Evolutionary conservation across 768 basidiomycete genomes (phyloP), one percentile per base, ranked within the genome.

Genomic region (Pulveroboletus sp.): DNA sequence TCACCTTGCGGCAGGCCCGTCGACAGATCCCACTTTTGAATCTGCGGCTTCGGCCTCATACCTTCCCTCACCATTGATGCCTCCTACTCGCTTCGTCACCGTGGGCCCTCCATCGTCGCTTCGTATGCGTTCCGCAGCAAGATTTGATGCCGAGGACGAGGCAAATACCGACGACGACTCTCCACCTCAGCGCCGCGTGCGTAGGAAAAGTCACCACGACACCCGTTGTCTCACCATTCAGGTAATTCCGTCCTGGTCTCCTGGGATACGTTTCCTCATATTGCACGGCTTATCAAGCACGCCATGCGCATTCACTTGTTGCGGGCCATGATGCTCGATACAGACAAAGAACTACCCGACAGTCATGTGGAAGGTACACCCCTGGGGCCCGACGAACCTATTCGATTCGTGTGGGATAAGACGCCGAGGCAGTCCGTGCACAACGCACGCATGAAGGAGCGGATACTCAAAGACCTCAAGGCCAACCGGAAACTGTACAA

Each of bases 391-490:
- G 62, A 72, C 19, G 76, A 82, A n/a, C 78, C 85, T 1, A 72
- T 89, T 13, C 82, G 86, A 17, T 89, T 89, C 55, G 82, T 87
- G 5, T 89, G 87, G 87, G 81, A 84, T 53, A 86, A 86, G 63
- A 89, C 87, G 2, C 72, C 78, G 11, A 85, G 81, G 51, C 84
- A 88, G 57, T 89, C 86, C 1, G 75, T 80, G 17, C 86, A 88
- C 58, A 89, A 89, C 50, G 71, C 75, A 10, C 75, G 77, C 13
- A 88, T 88, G 86, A 88, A 84, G 68, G 66, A 73, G 14, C 80
- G 81, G 9, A 63, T 87, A 8, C 61, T 88, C 19, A 70, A 71
- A 8, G 83, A 88, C 60, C 67, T 89, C 49, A 81, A 76, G 47
- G 69, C 74, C 12, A 77, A 78, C 23, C 76, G 82, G 9, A 69